phyloP scores from a whole-genome alignment of 1,139 yeast genomes.

The Candida frijolesensis region DNA sequence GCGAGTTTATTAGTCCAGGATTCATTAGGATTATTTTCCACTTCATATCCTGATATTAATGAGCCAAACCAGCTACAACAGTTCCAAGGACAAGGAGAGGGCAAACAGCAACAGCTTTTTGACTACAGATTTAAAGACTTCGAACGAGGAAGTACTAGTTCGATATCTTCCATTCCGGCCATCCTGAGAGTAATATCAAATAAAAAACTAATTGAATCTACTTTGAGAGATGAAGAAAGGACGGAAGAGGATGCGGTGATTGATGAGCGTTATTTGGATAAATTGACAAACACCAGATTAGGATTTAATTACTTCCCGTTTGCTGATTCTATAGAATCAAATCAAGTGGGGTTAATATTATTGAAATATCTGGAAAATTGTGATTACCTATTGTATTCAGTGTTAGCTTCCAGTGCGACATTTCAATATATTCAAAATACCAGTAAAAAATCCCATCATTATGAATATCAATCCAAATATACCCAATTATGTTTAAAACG shows the following conservation, averaged over 20 bases:
- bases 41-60: constrained; percentile 10
- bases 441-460: constrained; percentile 26
- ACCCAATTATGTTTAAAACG: constrained; percentile 33
- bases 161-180: neutral
- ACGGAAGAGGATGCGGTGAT: constrained; percentile 28
- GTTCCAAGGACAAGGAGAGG: neutral
- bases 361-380: constrained; percentile 37
- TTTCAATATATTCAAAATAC: constrained; percentile 39
- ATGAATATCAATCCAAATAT: constrained; percentile 32
- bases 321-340: constrained; percentile 37
- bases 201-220: constrained; percentile 22
- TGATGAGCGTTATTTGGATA: constrained; percentile 34
- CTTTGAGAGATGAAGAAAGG: constrained; percentile 26
- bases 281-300: constrained; percentile 30
- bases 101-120: neutral
- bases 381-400: constrained; percentile 36
- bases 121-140: neutral
- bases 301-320: constrained; percentile 41
- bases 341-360: constrained; percentile 36
- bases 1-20: constrained; percentile 55
- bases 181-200: neutral
- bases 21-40: constrained; percentile 19
- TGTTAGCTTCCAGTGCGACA: constrained; percentile 42
- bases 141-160: neutral
- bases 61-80: neutral